Base-by-base conservation (phyloP, 352 stramenopile genomes). In the Globisporangium viniferum region DNA sequence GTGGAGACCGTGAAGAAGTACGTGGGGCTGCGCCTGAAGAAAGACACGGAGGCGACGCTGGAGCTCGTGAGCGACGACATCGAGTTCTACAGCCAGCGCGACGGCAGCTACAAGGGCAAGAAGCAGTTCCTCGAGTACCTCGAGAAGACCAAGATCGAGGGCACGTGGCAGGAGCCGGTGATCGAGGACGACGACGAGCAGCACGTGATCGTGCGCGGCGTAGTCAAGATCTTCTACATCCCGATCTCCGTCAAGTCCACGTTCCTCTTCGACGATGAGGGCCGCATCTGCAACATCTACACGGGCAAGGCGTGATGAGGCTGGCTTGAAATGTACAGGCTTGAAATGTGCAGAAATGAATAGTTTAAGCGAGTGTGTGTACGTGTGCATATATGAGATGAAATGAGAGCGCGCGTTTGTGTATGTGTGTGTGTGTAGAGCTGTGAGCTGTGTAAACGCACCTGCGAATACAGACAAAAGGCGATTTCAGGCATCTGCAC, bases 221-320 rank as follows among this genome's bases (percentile, higher is more conserved):
- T 82, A n/a, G 75, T 85, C 67, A 80, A 78, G 68, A 82, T 87
- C 53, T 77, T 85, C 55, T 85, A 67, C 71, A 78, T 85, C 53
- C 75, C 77, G 33, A 77, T 87, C 67, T 80, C 77, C 33, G 71
- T 85, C 73, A 87, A 87, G 67, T 84, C 71, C 15, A 71, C 64
- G 51, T 83, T 85, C 69, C 55, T 66, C 18, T 84, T 85, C 70
- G 58, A 80, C 68, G 66, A 73, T 18, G 73, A 75, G 3, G 75
- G 73, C 1, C 58, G 48, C n/a, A 87, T 87, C 72, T 77, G 66
- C 73, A 78, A 68, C 59, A 84, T 85, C 70, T 68, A 84, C 71
- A 84, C 76, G 0, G 54, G 73, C 66, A 87, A 83, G 67, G 77
- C 73, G 14, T 87, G 57, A 73, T 48, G 8, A 9, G 3, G 36